Evolutionary conservation across 176 grass and related monocot genomes (phyloP).

Genomic region (Musa acuminata): DNA sequence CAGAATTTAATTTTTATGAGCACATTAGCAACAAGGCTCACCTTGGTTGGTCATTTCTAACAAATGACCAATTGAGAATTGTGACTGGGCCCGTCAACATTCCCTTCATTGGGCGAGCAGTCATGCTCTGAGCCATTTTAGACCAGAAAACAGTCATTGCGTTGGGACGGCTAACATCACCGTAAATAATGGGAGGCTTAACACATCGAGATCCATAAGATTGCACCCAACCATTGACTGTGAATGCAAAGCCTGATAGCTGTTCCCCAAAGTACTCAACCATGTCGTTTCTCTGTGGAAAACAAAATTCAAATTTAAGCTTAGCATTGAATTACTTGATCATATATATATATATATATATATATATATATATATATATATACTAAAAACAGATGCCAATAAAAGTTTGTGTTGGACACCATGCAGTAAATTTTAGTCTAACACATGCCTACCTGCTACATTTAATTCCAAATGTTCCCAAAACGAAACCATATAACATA

Average conservation of each 20-base stretch:
- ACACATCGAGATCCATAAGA: constrained; percentile 90
- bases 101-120: constrained; percentile 89
- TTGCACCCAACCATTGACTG: constrained; percentile 92
- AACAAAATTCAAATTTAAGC: no score
- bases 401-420: not conserved
- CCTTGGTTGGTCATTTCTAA: constrained; percentile 93
- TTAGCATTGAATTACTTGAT: not conserved
- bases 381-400: not conserved
- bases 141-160: constrained; percentile 96
- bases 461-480: not conserved
- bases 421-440: not conserved
- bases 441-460: not conserved
- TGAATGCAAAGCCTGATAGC: constrained; percentile 87
- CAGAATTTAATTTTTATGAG: not conserved
- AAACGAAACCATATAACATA: not conserved
- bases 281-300: constrained; percentile 87
- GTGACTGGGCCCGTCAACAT: constrained; percentile 91
- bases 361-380: no score
- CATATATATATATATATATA: no score
- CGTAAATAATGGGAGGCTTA: constrained; percentile 89
- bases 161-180: constrained; percentile 90
- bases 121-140: constrained; percentile 68
- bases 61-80: constrained; percentile 98
- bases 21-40: not conserved
- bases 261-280: constrained; percentile 94